Evolutionary conservation across 169 alveolate species (phyloP), one percentile per base, ranked within the genome.

Genomic region (Theileria sp.): DNA sequence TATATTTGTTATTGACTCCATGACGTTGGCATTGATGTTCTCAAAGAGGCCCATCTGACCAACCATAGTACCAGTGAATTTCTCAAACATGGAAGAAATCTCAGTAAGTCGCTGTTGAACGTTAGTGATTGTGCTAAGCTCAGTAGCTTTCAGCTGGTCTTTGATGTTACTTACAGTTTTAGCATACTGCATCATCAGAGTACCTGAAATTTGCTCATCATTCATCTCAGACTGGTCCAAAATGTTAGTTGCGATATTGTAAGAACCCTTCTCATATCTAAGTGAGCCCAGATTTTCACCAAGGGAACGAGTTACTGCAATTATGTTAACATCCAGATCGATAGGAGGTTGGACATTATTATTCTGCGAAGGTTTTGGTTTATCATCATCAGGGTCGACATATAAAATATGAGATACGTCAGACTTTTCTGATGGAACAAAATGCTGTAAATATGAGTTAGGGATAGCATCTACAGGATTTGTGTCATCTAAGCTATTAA

Each of bases 1-100:
- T 1, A 85, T 85, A 79, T 85, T 85, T 19, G 86, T 50, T 54
- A 85, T 54, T 23, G 91, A 85, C 34, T 78, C 87, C 78, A 65
- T 30, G 56, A 85, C 87, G 73, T 85, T 85, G 75, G 82, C 88
- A 51, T 61, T 77, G 49, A 85, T 85, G 73, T 70, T 70, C 34
- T 79, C 86, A 51, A 79, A 78, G 66, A 79, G 69, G 30, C 79
- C 91, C 32, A 75, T 80, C 71, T 85, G 91, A 36, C 54, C 87
- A 34, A 68, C 87, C 38, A 85, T 56, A 21, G 91, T 79, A 19
- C 87, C 87, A 30, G 79, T 72, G 68, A 85, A 78, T 75, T 85
- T 81, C 49, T 65, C 91, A 64, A 85, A 85, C 91, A 85, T 85
- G n/a, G 91, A 78, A n/a, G 91, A 85, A 0, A 85, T 85, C 34